Evolutionary conservation across 306 rosid genomes (phyloP).

Genomic region (Gleditsia sinensis): DNA sequence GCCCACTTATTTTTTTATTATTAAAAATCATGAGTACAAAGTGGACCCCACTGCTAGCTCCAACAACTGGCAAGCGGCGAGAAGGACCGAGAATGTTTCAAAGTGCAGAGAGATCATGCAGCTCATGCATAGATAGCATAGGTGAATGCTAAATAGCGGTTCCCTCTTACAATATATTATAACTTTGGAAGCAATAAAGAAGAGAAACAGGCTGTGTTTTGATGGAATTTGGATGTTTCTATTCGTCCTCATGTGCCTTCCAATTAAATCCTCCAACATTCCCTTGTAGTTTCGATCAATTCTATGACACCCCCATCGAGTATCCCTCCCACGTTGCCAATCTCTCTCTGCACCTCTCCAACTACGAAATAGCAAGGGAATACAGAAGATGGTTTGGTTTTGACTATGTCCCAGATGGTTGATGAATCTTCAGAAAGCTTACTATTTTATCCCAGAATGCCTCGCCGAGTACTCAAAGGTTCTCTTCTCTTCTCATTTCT

Average conservation of each 20-base stretch:
- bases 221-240: neutral
- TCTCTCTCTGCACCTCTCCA: neutral
- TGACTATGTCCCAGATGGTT: slow-evolving; percentile 15
- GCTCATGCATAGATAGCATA: neutral
- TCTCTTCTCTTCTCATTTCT: slow-evolving; percentile 3
- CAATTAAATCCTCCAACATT: neutral
- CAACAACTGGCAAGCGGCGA: neutral
- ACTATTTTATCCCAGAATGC: slow-evolving; percentile 38
- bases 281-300: slow-evolving; percentile 5
- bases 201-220: neutral
- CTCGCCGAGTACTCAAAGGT: slow-evolving; percentile 58
- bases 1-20: too few species aligned
- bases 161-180: neutral
- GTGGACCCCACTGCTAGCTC: neutral
- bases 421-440: slow-evolving; percentile 17
- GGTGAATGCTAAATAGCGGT: neutral
- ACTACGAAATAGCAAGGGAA: neutral
- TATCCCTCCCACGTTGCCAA: neutral
- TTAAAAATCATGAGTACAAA: too few species aligned
- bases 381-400: slow-evolving; percentile 16
- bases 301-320: neutral
- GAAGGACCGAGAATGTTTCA: neutral
- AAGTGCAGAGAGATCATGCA: neutral
- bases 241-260: neutral
- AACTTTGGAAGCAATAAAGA: neutral